Evolutionary conservation across 768 basidiomycete genomes (phyloP).

Genomic region (Termitomyces sp.): DNA sequence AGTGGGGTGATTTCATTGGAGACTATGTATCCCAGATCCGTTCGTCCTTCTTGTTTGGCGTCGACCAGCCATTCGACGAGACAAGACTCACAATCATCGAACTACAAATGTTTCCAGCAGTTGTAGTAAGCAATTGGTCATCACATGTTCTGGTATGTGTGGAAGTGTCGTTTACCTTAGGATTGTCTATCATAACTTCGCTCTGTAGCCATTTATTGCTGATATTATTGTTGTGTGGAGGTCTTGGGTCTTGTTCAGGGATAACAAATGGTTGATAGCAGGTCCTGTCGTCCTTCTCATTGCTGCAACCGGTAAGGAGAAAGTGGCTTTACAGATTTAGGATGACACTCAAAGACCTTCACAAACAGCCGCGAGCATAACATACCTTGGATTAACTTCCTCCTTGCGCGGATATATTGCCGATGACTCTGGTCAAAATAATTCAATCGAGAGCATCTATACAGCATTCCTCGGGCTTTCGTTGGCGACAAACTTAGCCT

Average conservation of each 20-base stretch:
- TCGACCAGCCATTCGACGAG: not conserved
- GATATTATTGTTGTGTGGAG: conserved; percentile 9
- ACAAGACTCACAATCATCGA: not conserved
- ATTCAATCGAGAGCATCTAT: not conserved
- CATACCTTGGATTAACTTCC: conserved; percentile 7
- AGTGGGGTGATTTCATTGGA: not conserved
- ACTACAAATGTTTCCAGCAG: not conserved
- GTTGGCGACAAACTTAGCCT: not conserved
- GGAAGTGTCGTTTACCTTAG: too few species aligned
- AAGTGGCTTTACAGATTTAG: not conserved
- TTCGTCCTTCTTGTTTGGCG: not conserved
- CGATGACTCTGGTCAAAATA: not conserved
- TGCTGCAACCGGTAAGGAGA: not conserved
- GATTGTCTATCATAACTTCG: not conserved
- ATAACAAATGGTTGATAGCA: conserved; percentile 3
- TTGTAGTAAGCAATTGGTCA: conserved; percentile 1
- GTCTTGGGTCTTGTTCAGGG: conserved; percentile 4
- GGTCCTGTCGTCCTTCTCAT: conserved; percentile 3
- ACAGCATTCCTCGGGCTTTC: conserved; percentile 2
- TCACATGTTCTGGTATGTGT: not conserved
- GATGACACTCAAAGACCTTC: too few species aligned
- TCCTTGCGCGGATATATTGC: not conserved
- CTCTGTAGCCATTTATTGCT: conserved; percentile 1
- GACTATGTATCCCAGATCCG: not conserved
- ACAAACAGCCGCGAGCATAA: not conserved